phyloP scores from a whole-genome alignment of 2,329 filamentous ascomycete genomes.

The Ascochyta rabiei region DNA sequence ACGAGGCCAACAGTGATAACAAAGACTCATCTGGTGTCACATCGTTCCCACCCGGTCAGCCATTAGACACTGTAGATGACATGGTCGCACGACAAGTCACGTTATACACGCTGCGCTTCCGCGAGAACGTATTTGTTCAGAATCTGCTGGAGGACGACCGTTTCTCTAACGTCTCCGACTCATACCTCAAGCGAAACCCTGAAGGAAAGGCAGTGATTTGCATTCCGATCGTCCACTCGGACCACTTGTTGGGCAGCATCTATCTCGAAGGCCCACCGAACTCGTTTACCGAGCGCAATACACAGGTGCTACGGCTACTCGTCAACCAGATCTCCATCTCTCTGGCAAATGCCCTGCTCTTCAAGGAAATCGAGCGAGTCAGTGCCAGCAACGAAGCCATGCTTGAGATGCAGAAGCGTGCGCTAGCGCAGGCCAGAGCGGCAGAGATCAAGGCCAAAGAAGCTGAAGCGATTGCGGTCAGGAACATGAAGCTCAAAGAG shows the following conservation, averaged over 20 bases:
- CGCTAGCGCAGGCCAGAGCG: constrained; percentile 72
- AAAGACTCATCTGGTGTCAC: constrained; percentile 58
- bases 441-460: constrained; percentile 78
- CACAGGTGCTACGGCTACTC: constrained; percentile 64
- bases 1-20: constrained; percentile 55
- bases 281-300: constrained; percentile 74
- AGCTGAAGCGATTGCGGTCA: constrained; percentile 76
- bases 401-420: constrained; percentile 76
- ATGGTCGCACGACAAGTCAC: constrained; percentile 78
- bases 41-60: constrained; percentile 69
- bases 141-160: constrained; percentile 77
- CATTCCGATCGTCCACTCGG: constrained; percentile 77
- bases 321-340: constrained; percentile 78
- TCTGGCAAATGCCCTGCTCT: constrained; percentile 67
- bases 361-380: constrained; percentile 74
- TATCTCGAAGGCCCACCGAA: constrained; percentile 80
- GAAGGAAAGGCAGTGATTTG: constrained; percentile 76
- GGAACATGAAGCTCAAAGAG: constrained; percentile 80
- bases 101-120: constrained; percentile 76
- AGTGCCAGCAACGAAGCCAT: constrained; percentile 79
- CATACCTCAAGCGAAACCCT: constrained; percentile 72
- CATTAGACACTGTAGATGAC: constrained; percentile 66
- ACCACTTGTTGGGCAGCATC: constrained; percentile 73
- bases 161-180: constrained; percentile 74
- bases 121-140: constrained; percentile 75